Conservation (phyloP, 371 early-diverging fungal genomes). For the Mortierella sp. region DNA sequence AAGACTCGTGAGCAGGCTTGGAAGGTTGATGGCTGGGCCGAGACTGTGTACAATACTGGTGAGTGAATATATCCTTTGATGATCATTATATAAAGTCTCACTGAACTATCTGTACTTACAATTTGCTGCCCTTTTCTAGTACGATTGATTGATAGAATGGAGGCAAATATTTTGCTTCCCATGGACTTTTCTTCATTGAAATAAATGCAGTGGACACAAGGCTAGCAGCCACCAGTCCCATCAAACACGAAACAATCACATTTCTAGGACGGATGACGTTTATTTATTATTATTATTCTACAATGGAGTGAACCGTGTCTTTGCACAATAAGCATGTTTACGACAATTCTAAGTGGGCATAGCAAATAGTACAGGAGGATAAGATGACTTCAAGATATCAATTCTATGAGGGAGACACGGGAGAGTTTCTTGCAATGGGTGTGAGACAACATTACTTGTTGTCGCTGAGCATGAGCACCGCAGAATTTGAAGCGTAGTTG, state of each 20-base stretch:
- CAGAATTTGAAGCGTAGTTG: constrained; percentile 22
- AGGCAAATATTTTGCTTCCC: constrained; percentile 86
- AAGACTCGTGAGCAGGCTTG: constrained; percentile 91
- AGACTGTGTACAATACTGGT: constrained; percentile 93
- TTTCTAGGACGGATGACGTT: not conserved
- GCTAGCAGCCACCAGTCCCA: constrained; percentile 19
- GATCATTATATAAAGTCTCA: not conserved
- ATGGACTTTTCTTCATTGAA: constrained; percentile 83
- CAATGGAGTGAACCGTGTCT: constrained; percentile 10
- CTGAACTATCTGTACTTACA: not conserved
- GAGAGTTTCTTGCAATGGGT: not conserved
- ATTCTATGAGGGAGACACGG: not conserved
- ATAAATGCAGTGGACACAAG: constrained; percentile 54
- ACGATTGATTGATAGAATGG: constrained; percentile 86
- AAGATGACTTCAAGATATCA: not conserved
- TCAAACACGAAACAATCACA: not conserved
- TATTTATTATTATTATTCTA: constrained; percentile 14
- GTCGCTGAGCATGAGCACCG: constrained; percentile 34
- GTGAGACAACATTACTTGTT: constrained; percentile 15
- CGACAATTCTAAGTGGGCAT: constrained; percentile 18
- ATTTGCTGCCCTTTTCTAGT: constrained; percentile 59
- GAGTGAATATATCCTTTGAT: constrained; percentile 13
- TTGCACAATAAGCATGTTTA: not conserved
- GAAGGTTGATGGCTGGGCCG: constrained; percentile 95
- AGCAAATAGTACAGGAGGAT: constrained; percentile 6